These are phyloP conservation scores for Bocquillonia castaneifolia DNA, from an alignment of 441 rosid genomes.

Conservation along the genomic window DNA sequence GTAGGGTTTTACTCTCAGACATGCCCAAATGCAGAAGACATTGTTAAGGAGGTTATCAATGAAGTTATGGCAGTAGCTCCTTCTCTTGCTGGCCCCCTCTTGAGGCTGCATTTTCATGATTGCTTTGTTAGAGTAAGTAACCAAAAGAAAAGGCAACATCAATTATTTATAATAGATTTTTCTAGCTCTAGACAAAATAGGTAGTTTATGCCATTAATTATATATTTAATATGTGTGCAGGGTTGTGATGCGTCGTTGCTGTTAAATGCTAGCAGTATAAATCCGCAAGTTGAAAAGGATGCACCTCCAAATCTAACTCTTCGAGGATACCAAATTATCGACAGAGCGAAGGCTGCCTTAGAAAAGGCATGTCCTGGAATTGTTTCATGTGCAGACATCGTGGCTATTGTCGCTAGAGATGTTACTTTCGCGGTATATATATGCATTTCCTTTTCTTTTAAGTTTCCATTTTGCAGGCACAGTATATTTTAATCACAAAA, in stretches of 20 bases:
- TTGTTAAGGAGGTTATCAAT: constrained; percentile 32
- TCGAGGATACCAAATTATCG: constrained; percentile 45
- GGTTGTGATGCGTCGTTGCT: constrained; percentile 64
- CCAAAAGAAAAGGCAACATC: too few relatives aligned
- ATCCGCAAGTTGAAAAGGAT: constrained; percentile 40
- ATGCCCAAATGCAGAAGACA: constrained; percentile 44
- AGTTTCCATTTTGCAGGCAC: too few relatives aligned
- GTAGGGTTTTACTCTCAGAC: constrained; percentile 46
- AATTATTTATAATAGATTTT: too few relatives aligned
- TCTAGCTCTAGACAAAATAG: too few relatives aligned
- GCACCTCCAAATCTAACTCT: constrained; percentile 40
- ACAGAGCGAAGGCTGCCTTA: constrained; percentile 44
- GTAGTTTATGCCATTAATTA: too few relatives aligned
- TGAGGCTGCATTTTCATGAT: constrained; percentile 64
- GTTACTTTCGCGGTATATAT: constrained; percentile 34
- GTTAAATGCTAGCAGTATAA: constrained; percentile 29
- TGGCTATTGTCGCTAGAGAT: constrained; percentile 57
- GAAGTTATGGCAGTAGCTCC: constrained; percentile 39
- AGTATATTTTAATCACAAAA: too few relatives aligned
- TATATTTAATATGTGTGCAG: too few relatives aligned
- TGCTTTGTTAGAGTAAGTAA: constrained; percentile 52
- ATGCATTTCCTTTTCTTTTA: not conserved
- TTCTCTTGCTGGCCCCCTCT: constrained; percentile 44
- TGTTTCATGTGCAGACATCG: constrained; percentile 54
- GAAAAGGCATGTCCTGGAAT: constrained; percentile 48